These are phyloP conservation scores for Sanguinoderma infundibulare DNA, from an alignment of 1,284 basidiomycete genomes.

Conservation along the genomic window DNA sequence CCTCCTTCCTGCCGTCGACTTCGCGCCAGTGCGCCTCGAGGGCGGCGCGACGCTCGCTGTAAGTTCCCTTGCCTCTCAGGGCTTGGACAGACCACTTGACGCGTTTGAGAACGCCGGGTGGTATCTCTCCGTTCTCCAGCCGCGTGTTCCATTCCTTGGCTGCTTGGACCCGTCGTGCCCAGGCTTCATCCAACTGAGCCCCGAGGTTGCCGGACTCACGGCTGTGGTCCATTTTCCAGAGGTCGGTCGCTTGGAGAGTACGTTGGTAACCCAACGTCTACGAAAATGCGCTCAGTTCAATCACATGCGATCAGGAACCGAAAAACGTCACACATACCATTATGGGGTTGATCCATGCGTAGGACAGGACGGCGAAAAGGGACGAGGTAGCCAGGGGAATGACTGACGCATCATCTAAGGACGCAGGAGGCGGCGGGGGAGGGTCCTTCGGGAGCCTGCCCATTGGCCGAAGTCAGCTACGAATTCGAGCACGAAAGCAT, in stretches of 20 bases:
- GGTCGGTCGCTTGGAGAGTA: conserved; percentile 72
- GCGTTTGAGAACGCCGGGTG: conserved; percentile 42
- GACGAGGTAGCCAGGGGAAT: conserved; percentile 63
- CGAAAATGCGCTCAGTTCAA: background rate
- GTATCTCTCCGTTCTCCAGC: conserved; percentile 52
- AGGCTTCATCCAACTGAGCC: conserved; percentile 51
- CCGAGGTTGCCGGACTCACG: conserved; percentile 57
- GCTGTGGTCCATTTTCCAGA: conserved; percentile 69
- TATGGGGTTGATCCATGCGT: conserved; percentile 69
- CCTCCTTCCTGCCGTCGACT: conserved; percentile 48
- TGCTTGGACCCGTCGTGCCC: conserved; percentile 47
- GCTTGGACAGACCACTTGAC: conserved; percentile 51
- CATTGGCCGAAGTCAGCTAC: conserved; percentile 27
- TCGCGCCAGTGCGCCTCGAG: conserved; percentile 55
- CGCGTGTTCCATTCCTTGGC: conserved; percentile 60
- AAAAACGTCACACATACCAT: conserved; percentile 54
- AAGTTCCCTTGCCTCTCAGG: conserved; percentile 30
- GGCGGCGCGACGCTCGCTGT: conserved; percentile 35
- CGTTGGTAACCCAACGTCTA: conserved; percentile 68
- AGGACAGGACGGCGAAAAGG: conserved; percentile 64
- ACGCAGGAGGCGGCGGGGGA: conserved; percentile 59
- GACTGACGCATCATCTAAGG: conserved; percentile 61
- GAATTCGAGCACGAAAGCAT: background rate
- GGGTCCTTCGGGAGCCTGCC: conserved; percentile 63
- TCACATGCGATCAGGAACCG: background rate